Evolutionary conservation across 768 basidiomycete genomes (phyloP).

Genomic region (Serendipita vermifera): DNA sequence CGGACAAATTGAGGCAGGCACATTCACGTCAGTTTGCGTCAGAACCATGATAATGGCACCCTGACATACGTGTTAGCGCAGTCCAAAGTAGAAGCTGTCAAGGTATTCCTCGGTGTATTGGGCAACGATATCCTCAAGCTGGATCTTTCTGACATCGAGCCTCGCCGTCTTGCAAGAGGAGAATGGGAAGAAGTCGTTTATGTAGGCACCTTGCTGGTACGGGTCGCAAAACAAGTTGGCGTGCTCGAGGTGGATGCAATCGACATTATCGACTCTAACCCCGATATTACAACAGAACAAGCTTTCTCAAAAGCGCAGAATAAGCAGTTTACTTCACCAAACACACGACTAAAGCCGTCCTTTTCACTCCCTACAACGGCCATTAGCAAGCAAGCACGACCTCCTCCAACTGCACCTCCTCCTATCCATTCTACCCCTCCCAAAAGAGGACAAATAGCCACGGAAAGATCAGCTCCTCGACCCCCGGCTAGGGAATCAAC

Average conservation of each 20-base stretch:
- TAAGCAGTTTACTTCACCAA: background rate
- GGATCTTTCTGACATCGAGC: slow-evolving; percentile 53
- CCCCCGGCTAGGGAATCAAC: slow-evolving; percentile 1
- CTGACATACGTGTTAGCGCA: background rate
- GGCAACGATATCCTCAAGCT: slow-evolving; percentile 57
- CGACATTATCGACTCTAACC: background rate
- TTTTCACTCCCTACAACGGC: background rate
- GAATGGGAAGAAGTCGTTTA: slow-evolving; percentile 54
- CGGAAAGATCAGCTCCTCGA: background rate
- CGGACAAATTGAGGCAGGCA: slow-evolving; percentile 19
- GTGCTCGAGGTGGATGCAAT: background rate
- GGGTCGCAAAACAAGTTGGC: background rate
- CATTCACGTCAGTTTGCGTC: slow-evolving; percentile 21
- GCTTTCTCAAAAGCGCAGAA: background rate
- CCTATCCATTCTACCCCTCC: background rate
- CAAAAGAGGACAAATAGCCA: background rate
- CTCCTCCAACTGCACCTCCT: background rate
- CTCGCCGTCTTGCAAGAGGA: slow-evolving; percentile 47
- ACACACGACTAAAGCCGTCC: background rate
- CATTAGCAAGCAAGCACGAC: background rate
- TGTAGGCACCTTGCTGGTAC: slow-evolving; percentile 42
- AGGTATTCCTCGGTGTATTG: slow-evolving; percentile 61
- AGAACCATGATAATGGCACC: background rate
- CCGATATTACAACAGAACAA: background rate
- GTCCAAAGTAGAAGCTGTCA: slow-evolving; percentile 50